phyloP scores from a whole-genome alignment of 2,329 filamentous ascomycete genomes.

The Fusarium sp. region DNA sequence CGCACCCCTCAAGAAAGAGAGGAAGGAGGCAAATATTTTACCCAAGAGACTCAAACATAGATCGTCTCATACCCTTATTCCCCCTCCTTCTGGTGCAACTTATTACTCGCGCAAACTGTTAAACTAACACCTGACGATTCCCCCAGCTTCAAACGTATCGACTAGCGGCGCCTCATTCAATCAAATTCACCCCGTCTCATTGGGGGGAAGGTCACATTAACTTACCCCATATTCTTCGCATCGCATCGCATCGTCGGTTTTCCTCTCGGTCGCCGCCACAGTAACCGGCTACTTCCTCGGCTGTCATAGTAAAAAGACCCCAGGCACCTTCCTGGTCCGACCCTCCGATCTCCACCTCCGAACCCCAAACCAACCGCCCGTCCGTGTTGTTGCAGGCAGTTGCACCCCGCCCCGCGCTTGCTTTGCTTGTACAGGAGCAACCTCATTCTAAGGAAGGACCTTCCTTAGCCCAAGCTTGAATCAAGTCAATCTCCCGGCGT shows the following conservation, averaged over 20 bases:
- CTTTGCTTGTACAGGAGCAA: slow-evolving; percentile 8
- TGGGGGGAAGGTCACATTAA: slow-evolving; percentile 38
- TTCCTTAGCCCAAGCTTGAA: slow-evolving; percentile 9
- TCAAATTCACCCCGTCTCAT: slow-evolving; percentile 47
- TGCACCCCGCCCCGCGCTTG: slow-evolving; percentile 34
- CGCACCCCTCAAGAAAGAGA: background rate
- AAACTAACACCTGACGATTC: slow-evolving; percentile 32
- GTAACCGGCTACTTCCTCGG: slow-evolving; percentile 47
- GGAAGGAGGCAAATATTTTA: slow-evolving; percentile 1
- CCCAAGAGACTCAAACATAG: slow-evolving; percentile 19
- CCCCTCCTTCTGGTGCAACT: slow-evolving; percentile 17
- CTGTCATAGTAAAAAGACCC: slow-evolving; percentile 28
- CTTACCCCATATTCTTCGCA: slow-evolving; percentile 38
- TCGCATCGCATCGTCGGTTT: slow-evolving; percentile 44
- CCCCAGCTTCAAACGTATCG: slow-evolving; percentile 38
- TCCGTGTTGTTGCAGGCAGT: slow-evolving; percentile 16
- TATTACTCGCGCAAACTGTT: slow-evolving; percentile 22
- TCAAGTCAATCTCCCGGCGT: slow-evolving; percentile 34
- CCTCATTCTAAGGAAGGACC: slow-evolving; percentile 2
- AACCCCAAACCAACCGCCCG: slow-evolving; percentile 36
- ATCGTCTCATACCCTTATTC: slow-evolving; percentile 30
- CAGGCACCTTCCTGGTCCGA: slow-evolving; percentile 30
- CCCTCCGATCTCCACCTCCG: slow-evolving; percentile 29
- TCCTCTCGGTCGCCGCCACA: slow-evolving; percentile 45
- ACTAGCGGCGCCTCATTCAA: slow-evolving; percentile 42